These are phyloP conservation scores for Parathielavia appendiculata DNA, from an alignment of 495 filamentous ascomycete species.

Conservation along the genomic window DNA sequence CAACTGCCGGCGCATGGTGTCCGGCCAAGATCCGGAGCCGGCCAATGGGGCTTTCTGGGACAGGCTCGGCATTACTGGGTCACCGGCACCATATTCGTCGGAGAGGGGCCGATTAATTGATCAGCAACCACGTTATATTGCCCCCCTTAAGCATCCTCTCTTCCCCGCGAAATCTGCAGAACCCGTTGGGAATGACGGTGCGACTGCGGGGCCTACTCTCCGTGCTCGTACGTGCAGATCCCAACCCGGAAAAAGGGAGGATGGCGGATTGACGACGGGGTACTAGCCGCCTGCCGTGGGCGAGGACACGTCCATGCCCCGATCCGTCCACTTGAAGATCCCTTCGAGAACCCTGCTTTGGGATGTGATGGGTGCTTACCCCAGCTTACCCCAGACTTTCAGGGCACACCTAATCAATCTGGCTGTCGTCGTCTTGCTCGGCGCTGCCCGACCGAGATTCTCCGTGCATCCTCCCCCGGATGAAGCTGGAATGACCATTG, in stretches of 20 bases:
- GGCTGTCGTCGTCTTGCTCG: slow-evolving; percentile 2
- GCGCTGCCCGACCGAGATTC: slow-evolving; percentile 17
- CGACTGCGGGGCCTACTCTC: slow-evolving; percentile 23
- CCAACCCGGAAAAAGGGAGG: slow-evolving; percentile 23
- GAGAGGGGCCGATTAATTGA: slow-evolving; percentile 25
- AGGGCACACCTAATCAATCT: slow-evolving; percentile 21
- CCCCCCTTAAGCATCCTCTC: slow-evolving; percentile 3
- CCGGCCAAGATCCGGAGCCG: slow-evolving; percentile 5
- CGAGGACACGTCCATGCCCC: not conserved
- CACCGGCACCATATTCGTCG: slow-evolving; percentile 3
- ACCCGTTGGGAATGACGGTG: slow-evolving; percentile 11
- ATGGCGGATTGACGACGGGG: not conserved
- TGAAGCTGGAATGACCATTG: slow-evolving; percentile 14
- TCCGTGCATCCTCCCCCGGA: slow-evolving; percentile 11
- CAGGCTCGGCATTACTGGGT: slow-evolving; percentile 2
- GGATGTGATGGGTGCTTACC: slow-evolving; percentile 5
- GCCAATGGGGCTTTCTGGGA: slow-evolving; percentile 16
- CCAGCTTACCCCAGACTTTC: slow-evolving; percentile 22
- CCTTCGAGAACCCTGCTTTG: not conserved
- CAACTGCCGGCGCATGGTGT: slow-evolving; percentile 24
- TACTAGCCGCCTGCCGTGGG: not conserved
- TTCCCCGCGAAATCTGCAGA: not conserved
- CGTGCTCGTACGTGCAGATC: slow-evolving; percentile 17
- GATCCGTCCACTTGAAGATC: not conserved
- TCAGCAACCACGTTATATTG: slow-evolving; percentile 16